Evolutionary conservation across 768 basidiomycete species (phyloP), one percentile per base, ranked within the genome.

Genomic region (Phallus indusiatus): DNA sequence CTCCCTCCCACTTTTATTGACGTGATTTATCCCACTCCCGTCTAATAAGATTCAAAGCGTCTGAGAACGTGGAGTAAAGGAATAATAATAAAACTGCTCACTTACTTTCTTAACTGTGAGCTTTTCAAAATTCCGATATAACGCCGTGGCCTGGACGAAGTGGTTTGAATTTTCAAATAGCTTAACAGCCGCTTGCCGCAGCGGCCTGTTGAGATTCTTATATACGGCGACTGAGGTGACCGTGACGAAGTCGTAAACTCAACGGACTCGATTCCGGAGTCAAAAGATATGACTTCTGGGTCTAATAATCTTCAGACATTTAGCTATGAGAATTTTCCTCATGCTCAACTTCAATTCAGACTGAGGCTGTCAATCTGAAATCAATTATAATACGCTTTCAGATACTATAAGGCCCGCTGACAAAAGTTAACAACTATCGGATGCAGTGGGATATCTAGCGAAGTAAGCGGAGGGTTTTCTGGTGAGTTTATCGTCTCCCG

Each of bases 321-420:
- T 4, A 36, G 24, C 28, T 16, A 33, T n/a, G n/a, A 51, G 6
- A 16, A 55, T 12, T 36, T 22, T 17, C 21, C 22, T 14, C 5
- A 46, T 20, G 36, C 59, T n/a, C 37, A 48, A 17, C 54, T 65
- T 21, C 48, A 54, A 36, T 48, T 65, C 3, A n/a, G n/a, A n/a
- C n/a, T n/a, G 22, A 65, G 33, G 64, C 64, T 35, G 60, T 63
- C 14, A 65, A 63, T n/a, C n/a, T n/a, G n/a, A n/a, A n/a, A n/a
- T 51, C 36, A 47, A 5, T 53, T 60, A 9, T 58, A n/a, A n/a
- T 65, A 65, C 47, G 59, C 47, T 6, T 65, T 65, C 24, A 28
- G 54, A 12, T 62, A 64, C 22, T n/a, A n/a, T n/a, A n/a, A 54
- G 18, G 14, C 36, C 53, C 16, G 37, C 10, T 20, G 34, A n/a